Conservation (phyloP, 371 early-diverging fungal species). For the Choanephora cucurbitarum region DNA sequence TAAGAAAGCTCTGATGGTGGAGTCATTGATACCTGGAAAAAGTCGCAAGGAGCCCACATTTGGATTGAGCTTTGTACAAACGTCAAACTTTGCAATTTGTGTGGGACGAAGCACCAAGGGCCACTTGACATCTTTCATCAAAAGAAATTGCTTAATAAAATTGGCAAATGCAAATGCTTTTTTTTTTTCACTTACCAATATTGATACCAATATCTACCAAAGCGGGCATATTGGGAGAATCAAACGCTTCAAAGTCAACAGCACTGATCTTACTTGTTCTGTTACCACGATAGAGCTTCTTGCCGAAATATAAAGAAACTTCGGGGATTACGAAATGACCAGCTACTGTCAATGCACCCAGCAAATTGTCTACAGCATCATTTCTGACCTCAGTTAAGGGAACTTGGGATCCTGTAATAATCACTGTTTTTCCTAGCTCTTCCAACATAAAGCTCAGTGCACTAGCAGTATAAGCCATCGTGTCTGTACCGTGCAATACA, state of each 20-base stretch:
- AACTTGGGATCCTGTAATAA: slow-evolving; percentile 94
- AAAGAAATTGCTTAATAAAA: background rate
- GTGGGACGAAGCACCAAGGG: slow-evolving; percentile 84
- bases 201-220: slow-evolving; percentile 93
- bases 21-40: slow-evolving; percentile 93
- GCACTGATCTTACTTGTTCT: slow-evolving; percentile 93
- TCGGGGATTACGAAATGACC: slow-evolving; percentile 98
- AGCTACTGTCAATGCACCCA: slow-evolving; percentile 88
- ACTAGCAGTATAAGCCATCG: slow-evolving; percentile 93
- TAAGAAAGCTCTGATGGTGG: slow-evolving; percentile 86
- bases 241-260: slow-evolving; percentile 95
- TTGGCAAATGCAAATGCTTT: no score
- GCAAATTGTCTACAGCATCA: slow-evolving; percentile 95
- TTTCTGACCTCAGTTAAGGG: slow-evolving; percentile 96
- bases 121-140: slow-evolving; percentile 85
- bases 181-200: slow-evolving; percentile 62
- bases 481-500: slow-evolving; percentile 93
- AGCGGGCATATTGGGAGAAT: slow-evolving; percentile 90
- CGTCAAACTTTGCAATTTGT: slow-evolving; percentile 79
- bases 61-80: slow-evolving; percentile 80
- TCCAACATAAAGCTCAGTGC: slow-evolving; percentile 97
- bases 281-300: slow-evolving; percentile 95
- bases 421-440: slow-evolving; percentile 94
- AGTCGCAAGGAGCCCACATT: slow-evolving; percentile 90
- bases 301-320: slow-evolving; percentile 91